phyloP scores from a whole-genome alignment of 192 early-diverging fungal genomes.

The Entomortierella parvispora region DNA sequence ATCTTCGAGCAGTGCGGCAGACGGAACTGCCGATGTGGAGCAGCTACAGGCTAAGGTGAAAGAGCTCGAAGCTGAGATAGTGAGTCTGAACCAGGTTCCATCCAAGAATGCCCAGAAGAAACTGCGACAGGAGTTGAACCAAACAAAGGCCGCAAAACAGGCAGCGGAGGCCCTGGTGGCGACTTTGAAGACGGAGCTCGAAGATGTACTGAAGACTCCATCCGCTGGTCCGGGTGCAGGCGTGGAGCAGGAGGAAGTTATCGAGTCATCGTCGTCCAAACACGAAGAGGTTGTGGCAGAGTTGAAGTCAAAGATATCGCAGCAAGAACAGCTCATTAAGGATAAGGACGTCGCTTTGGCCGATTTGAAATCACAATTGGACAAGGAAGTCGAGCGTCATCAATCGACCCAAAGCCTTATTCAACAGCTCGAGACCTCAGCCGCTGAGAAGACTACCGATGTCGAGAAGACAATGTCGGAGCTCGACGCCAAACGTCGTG shows the following conservation, averaged over 20 bases:
- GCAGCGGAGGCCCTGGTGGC: constrained; percentile 36
- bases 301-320: constrained; percentile 16
- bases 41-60: constrained; percentile 24
- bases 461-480: constrained; percentile 13
- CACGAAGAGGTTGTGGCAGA: constrained; percentile 1
- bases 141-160: constrained; percentile 45
- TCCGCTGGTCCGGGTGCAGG: not conserved
- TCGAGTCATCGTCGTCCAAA: not conserved
- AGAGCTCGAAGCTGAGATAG: constrained; percentile 35
- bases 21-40: not conserved
- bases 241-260: not conserved
- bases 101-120: constrained; percentile 50
- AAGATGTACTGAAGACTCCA: constrained; percentile 18
- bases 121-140: constrained; percentile 45
- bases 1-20: not conserved
- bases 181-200: constrained; percentile 26
- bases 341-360: constrained; percentile 13
- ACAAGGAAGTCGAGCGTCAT: constrained; percentile 16
- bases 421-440: constrained; percentile 20
- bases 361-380: constrained; percentile 11
- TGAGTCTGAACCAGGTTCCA: constrained; percentile 18
- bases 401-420: constrained; percentile 18
- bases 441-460: too few species aligned
- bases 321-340: constrained; percentile 20
- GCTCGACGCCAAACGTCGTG: constrained; percentile 7